Evolutionary conservation across 2,329 filamentous ascomycete species (phyloP), one percentile per base, ranked within the genome.

Genomic region (Neonectria sp.): DNA sequence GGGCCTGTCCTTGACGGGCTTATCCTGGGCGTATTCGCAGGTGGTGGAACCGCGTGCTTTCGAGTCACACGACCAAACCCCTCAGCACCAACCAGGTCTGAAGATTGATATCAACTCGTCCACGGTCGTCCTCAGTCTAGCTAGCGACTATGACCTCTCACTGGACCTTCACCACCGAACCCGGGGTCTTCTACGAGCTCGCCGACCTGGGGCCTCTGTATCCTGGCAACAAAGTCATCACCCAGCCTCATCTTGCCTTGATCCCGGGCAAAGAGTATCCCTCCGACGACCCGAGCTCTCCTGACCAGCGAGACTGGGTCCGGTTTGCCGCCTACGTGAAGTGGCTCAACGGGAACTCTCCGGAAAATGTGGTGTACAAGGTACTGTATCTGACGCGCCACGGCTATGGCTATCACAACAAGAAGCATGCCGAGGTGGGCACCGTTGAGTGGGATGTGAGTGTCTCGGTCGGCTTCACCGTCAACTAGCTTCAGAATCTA

Each of bases 341-440:
- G 4, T 78, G 80, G 29, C 76, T 89, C 49, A 88, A 88, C 74
- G 61, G 78, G 11, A 73, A 80, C 7, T 79, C 81, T 3, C 78
- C 82, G 0, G 70, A 77, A 4, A 82, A 80, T 59, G 83, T 84
- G n/a, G 76, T 75, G 15, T 91, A 89, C 78, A 86, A 88, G 63
- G 81, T 90, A 13, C 67, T 90, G 12, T 83, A 80, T 67, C 79
- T 90, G 64, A 88, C 86, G 25, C 84, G 89, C 15, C 89, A 91
- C 73, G 89, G 89, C 15, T 81, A 88, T 71, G 89, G 88, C 27
- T 80, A 75, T 59, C 82, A 85, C 55, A 84, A 85, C 64, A 79
- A 79, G 59, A 87, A 86, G 60, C 85, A 89, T 70, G 79, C 82
- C n/a, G 86, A 84, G 70, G 89, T 89, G 64, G 88, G 88, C 46